Conservation (phyloP, 257 asterid species). For the Ehretia macrophylla region DNA sequence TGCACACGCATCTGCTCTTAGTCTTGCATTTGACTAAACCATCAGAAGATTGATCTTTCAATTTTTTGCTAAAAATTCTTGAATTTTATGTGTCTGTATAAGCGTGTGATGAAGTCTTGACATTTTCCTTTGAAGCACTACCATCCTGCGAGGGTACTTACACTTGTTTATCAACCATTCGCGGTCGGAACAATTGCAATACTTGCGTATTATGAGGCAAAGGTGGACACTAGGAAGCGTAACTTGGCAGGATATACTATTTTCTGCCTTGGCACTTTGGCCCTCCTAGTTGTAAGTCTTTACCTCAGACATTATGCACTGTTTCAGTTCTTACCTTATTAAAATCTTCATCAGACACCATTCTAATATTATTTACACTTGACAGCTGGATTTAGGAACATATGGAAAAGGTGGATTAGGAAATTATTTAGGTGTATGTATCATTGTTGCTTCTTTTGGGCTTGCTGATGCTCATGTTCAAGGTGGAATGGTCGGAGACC, state of each 20-base stretch:
- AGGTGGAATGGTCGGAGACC: constrained; percentile 81
- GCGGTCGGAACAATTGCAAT: constrained; percentile 31
- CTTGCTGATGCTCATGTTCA: constrained; percentile 66
- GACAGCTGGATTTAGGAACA: constrained; percentile 53
- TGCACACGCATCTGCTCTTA: too few relatives aligned
- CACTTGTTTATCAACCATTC: constrained; percentile 44
- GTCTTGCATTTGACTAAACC: background rate
- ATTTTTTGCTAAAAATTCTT: background rate
- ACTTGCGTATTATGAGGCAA: constrained; percentile 38
- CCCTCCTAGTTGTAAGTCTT: constrained; percentile 41
- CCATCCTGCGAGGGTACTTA: constrained; percentile 44
- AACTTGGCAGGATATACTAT: constrained; percentile 49
- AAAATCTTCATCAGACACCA: background rate
- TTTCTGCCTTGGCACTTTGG: constrained; percentile 44
- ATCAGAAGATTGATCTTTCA: background rate
- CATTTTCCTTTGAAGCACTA: constrained; percentile 34
- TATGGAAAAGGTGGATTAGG: constrained; percentile 62
- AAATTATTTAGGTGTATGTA: constrained; percentile 47
- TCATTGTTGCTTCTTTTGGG: constrained; percentile 55
- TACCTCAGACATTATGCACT: background rate
- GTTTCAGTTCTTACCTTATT: background rate
- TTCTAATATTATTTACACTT: background rate
- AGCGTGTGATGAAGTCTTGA: constrained; percentile 27
- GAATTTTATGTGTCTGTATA: too few relatives aligned
- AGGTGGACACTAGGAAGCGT: constrained; percentile 35